Percentiles rank a stretch among this genome's conserved stretches.
These are phyloP conservation scores for Halteria grandinella DNA, from an alignment of 73 alveolate species.

Conservation along the genomic window DNA sequence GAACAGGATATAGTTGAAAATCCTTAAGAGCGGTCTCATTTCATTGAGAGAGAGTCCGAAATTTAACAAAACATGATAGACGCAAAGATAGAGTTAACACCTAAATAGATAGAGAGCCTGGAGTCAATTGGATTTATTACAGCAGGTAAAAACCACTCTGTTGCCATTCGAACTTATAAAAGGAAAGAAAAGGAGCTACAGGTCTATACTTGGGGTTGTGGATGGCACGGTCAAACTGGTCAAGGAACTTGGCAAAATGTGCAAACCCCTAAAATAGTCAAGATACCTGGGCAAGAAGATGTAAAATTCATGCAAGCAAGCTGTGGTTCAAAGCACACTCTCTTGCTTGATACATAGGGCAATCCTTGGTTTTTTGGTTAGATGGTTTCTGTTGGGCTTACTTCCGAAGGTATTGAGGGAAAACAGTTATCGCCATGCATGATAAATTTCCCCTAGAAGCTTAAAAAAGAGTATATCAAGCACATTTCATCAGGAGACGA, in stretches of 20 bases:
- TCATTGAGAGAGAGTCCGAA: too few species aligned
- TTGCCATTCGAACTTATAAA: constrained; percentile 62
- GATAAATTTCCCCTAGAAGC: constrained; percentile 4
- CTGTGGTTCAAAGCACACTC: constrained; percentile 66
- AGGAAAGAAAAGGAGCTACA: constrained; percentile 65
- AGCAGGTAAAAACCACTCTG: constrained; percentile 79
- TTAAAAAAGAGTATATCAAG: constrained; percentile 34
- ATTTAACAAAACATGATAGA: constrained; percentile 15
- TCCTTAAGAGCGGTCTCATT: too few species aligned
- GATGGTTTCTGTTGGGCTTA: constrained; percentile 59
- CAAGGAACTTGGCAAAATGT: constrained; percentile 57
- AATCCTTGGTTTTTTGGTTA: constrained; percentile 68
- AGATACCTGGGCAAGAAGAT: constrained; percentile 34
- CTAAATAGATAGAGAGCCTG: constrained; percentile 48
- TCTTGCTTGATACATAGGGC: constrained; percentile 59
- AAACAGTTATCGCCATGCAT: constrained; percentile 35
- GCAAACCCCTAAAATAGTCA: constrained; percentile 34
- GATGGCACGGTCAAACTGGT: constrained; percentile 80
- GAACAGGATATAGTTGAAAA: constrained; percentile 76
- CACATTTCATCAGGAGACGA: constrained; percentile 63
- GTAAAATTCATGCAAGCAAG: constrained; percentile 45
- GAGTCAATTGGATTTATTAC: constrained; percentile 69
- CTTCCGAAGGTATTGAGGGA: constrained; percentile 58
- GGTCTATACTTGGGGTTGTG: constrained; percentile 87
- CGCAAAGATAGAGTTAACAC: constrained; percentile 40